Conservation (phyloP, 108 stramenopile genomes). For the Parietichytrium sp. region DNA sequence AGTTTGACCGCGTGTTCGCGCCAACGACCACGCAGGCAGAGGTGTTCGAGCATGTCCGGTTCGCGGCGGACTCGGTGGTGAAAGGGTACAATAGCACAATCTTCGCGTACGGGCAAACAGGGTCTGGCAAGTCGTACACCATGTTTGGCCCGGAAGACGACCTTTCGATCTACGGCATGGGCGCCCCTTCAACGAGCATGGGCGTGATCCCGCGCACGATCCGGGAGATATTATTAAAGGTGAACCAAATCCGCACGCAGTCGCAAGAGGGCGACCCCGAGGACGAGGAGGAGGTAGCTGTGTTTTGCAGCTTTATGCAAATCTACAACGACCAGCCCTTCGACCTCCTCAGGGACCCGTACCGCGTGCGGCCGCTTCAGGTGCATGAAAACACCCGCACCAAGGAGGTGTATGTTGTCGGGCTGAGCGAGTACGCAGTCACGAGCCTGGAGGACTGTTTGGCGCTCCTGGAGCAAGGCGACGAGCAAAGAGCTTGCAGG, state of each 20-base stretch:
- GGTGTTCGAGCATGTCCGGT: slow-evolving; percentile 52
- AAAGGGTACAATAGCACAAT: slow-evolving; percentile 60
- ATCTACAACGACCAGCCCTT: slow-evolving; percentile 85
- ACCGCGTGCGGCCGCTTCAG: slow-evolving; percentile 40
- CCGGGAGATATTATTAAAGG: slow-evolving; percentile 39
- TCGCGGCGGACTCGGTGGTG: slow-evolving; percentile 50
- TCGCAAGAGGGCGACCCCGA: slow-evolving; percentile 62
- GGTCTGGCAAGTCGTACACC: slow-evolving; percentile 62
- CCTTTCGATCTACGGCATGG: slow-evolving; percentile 33
- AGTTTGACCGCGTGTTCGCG: slow-evolving; percentile 57
- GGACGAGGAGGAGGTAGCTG: slow-evolving; percentile 57
- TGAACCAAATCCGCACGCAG: background rate
- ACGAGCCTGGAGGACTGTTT: slow-evolving; percentile 71
- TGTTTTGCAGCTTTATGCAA: slow-evolving; percentile 79
- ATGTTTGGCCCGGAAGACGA: slow-evolving; percentile 55
- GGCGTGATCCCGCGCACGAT: slow-evolving; percentile 58
- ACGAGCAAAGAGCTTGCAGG: slow-evolving; percentile 78
- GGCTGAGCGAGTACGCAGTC: slow-evolving; percentile 76
- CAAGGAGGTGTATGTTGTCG: slow-evolving; percentile 78
- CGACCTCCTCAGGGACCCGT: slow-evolving; percentile 70
- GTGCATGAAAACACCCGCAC: slow-evolving; percentile 42
- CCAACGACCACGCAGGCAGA: slow-evolving; percentile 48
- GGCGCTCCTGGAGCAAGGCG: slow-evolving; percentile 72
- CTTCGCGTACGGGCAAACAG: slow-evolving; percentile 64
- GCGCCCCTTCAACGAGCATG: slow-evolving; percentile 45